Percentiles rank a stretch among this genome's conserved stretches.
phyloP scores from a whole-genome alignment of 78 protist genomes.

The Bigelowiella natans region DNA sequence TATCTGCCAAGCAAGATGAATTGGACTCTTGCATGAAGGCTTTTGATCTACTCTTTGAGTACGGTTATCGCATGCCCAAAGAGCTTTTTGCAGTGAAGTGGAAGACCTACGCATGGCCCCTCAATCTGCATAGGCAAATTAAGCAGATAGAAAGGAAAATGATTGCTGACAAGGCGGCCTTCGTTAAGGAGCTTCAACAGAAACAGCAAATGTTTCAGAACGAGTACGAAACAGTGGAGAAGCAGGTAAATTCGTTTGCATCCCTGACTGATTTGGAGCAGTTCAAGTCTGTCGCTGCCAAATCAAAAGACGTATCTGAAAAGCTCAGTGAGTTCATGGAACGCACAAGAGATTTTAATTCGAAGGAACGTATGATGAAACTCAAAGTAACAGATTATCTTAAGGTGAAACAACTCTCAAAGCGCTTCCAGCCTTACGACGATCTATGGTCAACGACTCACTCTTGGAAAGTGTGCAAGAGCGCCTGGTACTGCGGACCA shows the following conservation, averaged over 20 bases:
- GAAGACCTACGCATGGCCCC: background rate
- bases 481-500: slow-evolving; percentile 19
- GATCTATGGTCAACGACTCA: slow-evolving; percentile 7
- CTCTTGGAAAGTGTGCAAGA: background rate
- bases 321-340: background rate
- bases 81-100: background rate
- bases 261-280: background rate
- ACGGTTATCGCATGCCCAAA: background rate
- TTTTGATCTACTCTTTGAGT: background rate
- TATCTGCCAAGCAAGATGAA: background rate
- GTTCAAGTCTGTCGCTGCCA: background rate
- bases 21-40: background rate
- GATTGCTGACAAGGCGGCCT: background rate
- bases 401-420: background rate
- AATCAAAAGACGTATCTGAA: background rate
- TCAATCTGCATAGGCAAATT: background rate
- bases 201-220: background rate
- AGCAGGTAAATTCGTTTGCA: background rate
- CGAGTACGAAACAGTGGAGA: background rate
- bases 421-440: slow-evolving; percentile 27
- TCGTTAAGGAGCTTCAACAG: background rate
- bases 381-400: background rate
- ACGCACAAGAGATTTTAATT: background rate
- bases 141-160: background rate
- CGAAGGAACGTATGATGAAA: background rate